Evolutionary conservation across 345 rosid species (phyloP).

Genomic region (Brassica cretica): DNA sequence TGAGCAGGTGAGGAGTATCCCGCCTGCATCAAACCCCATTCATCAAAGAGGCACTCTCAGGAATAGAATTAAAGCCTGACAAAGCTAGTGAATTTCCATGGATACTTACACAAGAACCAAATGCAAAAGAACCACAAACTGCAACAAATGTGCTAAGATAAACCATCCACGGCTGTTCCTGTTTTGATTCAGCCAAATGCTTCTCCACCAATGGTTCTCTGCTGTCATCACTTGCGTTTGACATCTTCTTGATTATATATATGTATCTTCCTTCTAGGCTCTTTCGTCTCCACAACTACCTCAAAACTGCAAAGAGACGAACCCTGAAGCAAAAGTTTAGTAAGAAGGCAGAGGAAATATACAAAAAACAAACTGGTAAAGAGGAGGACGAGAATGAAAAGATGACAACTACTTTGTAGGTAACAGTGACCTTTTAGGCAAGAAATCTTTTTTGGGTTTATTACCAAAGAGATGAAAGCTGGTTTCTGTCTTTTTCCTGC

Average conservation of each 20-base stretch:
- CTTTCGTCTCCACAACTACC: not conserved
- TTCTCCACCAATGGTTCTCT: conserved; percentile 32
- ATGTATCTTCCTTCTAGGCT: conserved; percentile 3
- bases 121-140: conserved; percentile 78
- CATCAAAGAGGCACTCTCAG: conserved; percentile 1
- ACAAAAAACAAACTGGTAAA: conserved; percentile 29
- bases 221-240: conserved; percentile 28
- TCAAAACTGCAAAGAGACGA: conserved; percentile 36
- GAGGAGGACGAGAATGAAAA: conserved; percentile 11
- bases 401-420: not conserved
- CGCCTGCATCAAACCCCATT: conserved; percentile 50
- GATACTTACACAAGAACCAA: conserved; percentile 80
- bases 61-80: no score
- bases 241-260: conserved; percentile 24
- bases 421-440: conserved; percentile 24
- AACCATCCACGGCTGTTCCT: conserved; percentile 61
- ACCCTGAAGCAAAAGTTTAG: conserved; percentile 31
- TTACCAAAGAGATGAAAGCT: conserved; percentile 28
- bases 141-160: conserved; percentile 79
- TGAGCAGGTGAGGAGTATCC: conserved; percentile 93
- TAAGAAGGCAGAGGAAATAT: conserved; percentile 16
- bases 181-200: conserved; percentile 37
- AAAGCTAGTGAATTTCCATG: not conserved
- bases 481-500: conserved; percentile 26
- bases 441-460: conserved; percentile 20